phyloP scores from a whole-genome alignment of 805 yeast genomes.

The Ogataea nonfermentans region DNA sequence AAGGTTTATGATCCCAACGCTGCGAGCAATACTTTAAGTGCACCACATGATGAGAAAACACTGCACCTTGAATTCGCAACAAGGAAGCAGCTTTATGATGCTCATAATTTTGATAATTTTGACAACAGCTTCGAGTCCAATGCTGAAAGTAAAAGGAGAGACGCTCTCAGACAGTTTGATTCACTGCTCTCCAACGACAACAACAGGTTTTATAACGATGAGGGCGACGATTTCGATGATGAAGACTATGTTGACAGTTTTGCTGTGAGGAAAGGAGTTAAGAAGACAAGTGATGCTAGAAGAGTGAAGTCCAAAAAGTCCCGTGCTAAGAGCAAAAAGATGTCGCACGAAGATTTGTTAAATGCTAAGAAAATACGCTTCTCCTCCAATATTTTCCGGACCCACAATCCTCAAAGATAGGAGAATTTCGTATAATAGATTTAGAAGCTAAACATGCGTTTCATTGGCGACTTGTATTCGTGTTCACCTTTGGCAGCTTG shows the following conservation, averaged over 20 bases:
- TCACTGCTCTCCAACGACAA: conserved; percentile 3
- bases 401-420: conserved; percentile 4
- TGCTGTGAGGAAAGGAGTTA: conserved; percentile 2
- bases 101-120: neutral
- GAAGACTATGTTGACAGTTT: conserved; percentile 2
- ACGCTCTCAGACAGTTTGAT: conserved; percentile 6
- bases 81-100: conserved; percentile 14
- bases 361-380: conserved; percentile 17
- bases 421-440: neutral
- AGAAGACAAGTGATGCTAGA: conserved; percentile 5
- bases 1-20: neutral
- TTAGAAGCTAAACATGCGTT: neutral
- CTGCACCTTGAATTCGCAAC: conserved; percentile 27
- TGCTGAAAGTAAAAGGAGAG: neutral
- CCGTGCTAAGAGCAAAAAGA: conserved; percentile 6
- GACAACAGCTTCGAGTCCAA: neutral
- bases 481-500: neutral
- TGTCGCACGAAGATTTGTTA: neutral
- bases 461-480: neutral
- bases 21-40: neutral
- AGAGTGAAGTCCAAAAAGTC: conserved; percentile 9
- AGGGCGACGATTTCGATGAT: conserved; percentile 1
- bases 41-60: conserved; percentile 4
- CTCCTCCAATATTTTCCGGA: conserved; percentile 20
- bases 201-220: conserved; percentile 2